Evolutionary conservation across 345 rosid species (phyloP).

Genomic region (Sisymbrium irio): DNA sequence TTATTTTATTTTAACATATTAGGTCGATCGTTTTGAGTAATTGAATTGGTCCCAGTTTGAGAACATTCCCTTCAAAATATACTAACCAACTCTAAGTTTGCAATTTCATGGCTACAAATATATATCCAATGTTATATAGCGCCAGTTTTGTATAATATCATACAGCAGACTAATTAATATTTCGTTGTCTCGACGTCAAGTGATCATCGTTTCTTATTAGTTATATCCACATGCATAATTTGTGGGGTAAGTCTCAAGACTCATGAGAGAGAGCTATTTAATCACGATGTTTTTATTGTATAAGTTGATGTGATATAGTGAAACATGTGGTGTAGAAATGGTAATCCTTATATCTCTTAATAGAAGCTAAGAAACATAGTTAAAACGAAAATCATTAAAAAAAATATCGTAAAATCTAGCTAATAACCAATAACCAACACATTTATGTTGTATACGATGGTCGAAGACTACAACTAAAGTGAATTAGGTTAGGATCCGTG

Average conservation of each 20-base stretch:
- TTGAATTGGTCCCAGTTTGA: constrained; percentile 27
- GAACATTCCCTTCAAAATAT: constrained; percentile 35
- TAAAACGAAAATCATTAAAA: neutral
- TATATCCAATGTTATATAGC: neutral
- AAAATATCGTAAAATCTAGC: neutral
- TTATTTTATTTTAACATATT: neutral
- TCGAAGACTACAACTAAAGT: neutral
- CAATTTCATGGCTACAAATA: constrained; percentile 32
- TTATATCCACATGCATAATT: constrained; percentile 23
- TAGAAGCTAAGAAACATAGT: neutral
- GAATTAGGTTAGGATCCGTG: too few species aligned
- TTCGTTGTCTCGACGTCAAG: constrained; percentile 1
- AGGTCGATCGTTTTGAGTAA: constrained; percentile 4
- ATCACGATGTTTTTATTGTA: constrained; percentile 7
- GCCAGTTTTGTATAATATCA: constrained; percentile 14
- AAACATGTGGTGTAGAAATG: constrained; percentile 14
- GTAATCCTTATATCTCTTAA: neutral
- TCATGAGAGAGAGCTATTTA: neutral
- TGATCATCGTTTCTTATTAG: constrained; percentile 12
- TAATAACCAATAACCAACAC: neutral
- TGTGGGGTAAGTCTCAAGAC: constrained; percentile 15
- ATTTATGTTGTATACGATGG: neutral
- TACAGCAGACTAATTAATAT: constrained; percentile 5
- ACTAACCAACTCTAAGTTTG: constrained; percentile 24
- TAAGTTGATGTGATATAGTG: constrained; percentile 8